Conservation (phyloP, 1,284 basidiomycete species). For the Cronartium quercuum region DNA sequence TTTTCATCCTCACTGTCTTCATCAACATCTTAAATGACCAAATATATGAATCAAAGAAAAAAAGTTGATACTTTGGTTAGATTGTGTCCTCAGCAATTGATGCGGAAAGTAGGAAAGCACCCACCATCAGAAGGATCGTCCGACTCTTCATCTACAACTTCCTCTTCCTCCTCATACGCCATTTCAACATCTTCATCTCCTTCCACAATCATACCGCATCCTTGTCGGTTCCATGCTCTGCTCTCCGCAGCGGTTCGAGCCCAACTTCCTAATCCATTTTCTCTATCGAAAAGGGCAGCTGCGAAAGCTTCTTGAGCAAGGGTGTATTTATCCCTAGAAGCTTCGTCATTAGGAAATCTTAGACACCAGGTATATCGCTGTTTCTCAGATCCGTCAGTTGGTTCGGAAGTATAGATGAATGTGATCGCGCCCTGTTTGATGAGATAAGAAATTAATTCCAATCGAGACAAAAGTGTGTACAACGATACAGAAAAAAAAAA, state of each 20-base stretch:
- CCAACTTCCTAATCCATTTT: conserved; percentile 26
- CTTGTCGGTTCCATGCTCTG: conserved; percentile 55
- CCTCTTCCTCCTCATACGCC: conserved; percentile 50
- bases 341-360: conserved; percentile 5
- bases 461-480: background rate
- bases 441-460: background rate
- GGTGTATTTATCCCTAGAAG: conserved; percentile 16
- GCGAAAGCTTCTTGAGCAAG: conserved; percentile 35
- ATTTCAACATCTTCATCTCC: conserved; percentile 54
- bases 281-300: conserved; percentile 26
- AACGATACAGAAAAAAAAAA: conserved; percentile 1
- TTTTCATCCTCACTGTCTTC: conserved; percentile 21
- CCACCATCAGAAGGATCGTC: conserved; percentile 1
- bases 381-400: background rate
- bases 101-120: background rate
- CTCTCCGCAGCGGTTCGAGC: background rate
- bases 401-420: conserved; percentile 11
- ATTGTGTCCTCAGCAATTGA: background rate
- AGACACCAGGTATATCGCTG: conserved; percentile 15
- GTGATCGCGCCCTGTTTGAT: conserved; percentile 9
- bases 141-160: conserved; percentile 22
- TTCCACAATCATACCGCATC: conserved; percentile 71
- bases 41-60: too few relatives aligned
- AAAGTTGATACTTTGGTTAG: too few relatives aligned
- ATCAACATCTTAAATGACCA: background rate